Evolutionary conservation across 2,329 filamentous ascomycete species (phyloP), one percentile per base, ranked within the genome.

Genomic region (Colletotrichum godetiae): DNA sequence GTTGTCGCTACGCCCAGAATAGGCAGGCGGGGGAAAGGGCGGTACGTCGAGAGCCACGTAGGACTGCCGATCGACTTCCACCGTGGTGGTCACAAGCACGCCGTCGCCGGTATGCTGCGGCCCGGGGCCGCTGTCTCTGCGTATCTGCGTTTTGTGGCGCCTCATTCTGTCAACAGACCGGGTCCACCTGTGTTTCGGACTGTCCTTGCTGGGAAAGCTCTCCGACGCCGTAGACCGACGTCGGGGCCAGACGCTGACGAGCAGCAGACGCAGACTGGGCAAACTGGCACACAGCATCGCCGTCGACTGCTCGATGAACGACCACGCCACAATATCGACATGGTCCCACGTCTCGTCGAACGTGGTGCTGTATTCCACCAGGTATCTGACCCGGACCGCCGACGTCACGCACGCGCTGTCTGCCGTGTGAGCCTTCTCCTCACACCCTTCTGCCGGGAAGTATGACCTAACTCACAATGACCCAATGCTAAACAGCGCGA

Each of bases 281-380:
- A 67, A 37, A 13, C 42, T 55, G 10, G 46, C 56, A 60, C 29
- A 60, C 3, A 67, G 65, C 29, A 67, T 67, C 5, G 31, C 65
- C 29, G 29, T n/a, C 8, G 65, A 67, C 56, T 53, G 37, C 13
- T 67, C 15, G 22, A 67, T 60, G 22, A 55, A 53, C 7, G 31
- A 60, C 56, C 56, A 67, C 29, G 29, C 42, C 22, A 67, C 56
- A n/a, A 67, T 53, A 29, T 67, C 29, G 31, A 67, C 56, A 60
- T 60, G 42, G 24, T 67, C 56, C 56, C 42, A 53, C 5, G 22
- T 67, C 31, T 67, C 42, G 22, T 60, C 46, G 56, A 67, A 60
- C 11, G 56, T 67, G 5, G 56, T 67, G 31, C 65, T 67, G 6
- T 60, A 53, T 31, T 67, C 37, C 19, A 55, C 56, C 15, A 67